A percentile compares a stretch with the other conserved stretches of the same genome.
Conservation (phyloP, 2,329 filamentous ascomycete species). For the Aureobasidium sp. region DNA sequence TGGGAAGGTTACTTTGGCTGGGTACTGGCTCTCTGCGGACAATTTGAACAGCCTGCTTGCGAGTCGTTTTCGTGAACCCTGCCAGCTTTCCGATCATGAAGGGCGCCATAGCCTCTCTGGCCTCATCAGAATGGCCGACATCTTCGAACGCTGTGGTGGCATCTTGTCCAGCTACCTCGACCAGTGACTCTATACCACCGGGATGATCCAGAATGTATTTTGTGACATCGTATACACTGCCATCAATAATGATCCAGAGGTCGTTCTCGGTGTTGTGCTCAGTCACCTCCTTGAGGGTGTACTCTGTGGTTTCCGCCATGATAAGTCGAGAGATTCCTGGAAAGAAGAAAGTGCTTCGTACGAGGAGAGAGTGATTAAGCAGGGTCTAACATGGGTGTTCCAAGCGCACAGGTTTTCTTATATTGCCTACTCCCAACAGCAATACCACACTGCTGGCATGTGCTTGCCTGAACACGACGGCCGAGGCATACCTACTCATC, state of each 20-base stretch:
- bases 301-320: slow-evolving; percentile 28
- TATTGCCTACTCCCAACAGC: neutral
- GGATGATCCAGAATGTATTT: slow-evolving; percentile 97
- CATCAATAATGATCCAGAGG: slow-evolving; percentile 97
- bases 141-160: slow-evolving; percentile 85
- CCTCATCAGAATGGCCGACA: slow-evolving; percentile 54
- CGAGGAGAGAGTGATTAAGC: neutral
- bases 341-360: neutral
- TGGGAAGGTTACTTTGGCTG: neutral
- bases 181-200: slow-evolving; percentile 84
- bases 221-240: slow-evolving; percentile 74
- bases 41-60: slow-evolving; percentile 12
- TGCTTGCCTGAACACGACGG: neutral
- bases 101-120: slow-evolving; percentile 31
- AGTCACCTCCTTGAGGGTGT: slow-evolving; percentile 78
- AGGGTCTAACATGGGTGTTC: neutral
- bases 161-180: slow-evolving; percentile 94
- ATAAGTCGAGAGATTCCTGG: neutral
- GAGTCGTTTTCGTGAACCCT: slow-evolving; percentile 12
- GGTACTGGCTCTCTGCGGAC: slow-evolving; percentile 15
- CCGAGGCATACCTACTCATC: neutral
- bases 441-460: neutral
- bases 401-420: neutral
- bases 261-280: slow-evolving; percentile 97
- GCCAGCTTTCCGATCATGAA: slow-evolving; percentile 30